These are phyloP conservation scores for Seiridium unicorne DNA, from an alignment of 2,329 filamentous ascomycete genomes.

Conservation along the genomic window DNA sequence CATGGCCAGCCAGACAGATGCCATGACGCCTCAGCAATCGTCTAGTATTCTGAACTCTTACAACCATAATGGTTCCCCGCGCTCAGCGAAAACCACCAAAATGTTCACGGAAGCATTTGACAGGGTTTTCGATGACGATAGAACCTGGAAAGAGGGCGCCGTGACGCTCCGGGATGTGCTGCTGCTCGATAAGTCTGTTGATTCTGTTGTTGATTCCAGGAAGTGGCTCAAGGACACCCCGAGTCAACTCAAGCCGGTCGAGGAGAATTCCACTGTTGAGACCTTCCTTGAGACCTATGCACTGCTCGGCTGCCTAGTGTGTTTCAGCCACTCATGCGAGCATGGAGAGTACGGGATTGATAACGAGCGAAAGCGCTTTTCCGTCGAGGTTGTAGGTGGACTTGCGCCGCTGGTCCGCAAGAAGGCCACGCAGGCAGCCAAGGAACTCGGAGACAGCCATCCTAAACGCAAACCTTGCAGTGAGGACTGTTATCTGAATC, in stretches of 20 bases:
- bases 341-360: slow-evolving; percentile 57
- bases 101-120: slow-evolving; percentile 59
- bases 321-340: slow-evolving; percentile 59
- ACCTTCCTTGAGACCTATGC: slow-evolving; percentile 52
- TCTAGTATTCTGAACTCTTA: slow-evolving; percentile 48
- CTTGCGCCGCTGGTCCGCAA: slow-evolving; percentile 30
- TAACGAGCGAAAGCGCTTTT: slow-evolving; percentile 53
- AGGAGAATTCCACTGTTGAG: slow-evolving; percentile 39
- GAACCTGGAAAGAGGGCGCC: slow-evolving; percentile 29
- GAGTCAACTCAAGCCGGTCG: slow-evolving; percentile 29
- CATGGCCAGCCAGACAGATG: slow-evolving; percentile 47
- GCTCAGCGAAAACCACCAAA: slow-evolving; percentile 40
- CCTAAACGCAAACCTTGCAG: slow-evolving; percentile 23
- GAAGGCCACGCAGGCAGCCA: slow-evolving; percentile 20
- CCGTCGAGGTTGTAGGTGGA: slow-evolving; percentile 42
- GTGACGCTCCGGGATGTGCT: slow-evolving; percentile 52
- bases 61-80: slow-evolving; percentile 39
- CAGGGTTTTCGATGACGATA: slow-evolving; percentile 45
- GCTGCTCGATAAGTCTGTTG: slow-evolving; percentile 51
- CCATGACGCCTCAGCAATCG: slow-evolving; percentile 54
- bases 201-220: slow-evolving; percentile 53
- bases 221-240: slow-evolving; percentile 47
- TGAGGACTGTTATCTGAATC: slow-evolving; percentile 41
- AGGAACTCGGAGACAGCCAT: slow-evolving; percentile 27
- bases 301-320: slow-evolving; percentile 57